A percentile compares a stretch with the other conserved stretches of the same genome.
phyloP scores from a whole-genome alignment of 768 basidiomycete species.

The Candolleomyces aberdarensis region DNA sequence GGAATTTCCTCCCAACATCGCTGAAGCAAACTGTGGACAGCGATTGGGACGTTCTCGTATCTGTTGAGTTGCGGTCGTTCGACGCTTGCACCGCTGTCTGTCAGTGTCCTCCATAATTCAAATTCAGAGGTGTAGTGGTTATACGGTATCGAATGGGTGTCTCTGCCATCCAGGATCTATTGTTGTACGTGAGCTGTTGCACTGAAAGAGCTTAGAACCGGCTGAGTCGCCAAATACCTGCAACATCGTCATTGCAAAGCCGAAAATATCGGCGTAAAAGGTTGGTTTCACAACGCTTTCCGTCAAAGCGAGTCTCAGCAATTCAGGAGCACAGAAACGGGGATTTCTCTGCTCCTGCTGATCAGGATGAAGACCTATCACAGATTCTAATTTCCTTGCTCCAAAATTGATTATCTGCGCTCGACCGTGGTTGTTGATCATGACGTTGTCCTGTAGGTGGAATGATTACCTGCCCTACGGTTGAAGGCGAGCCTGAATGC shows the following conservation, averaged over 20 bases:
- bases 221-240: background rate
- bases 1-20: background rate
- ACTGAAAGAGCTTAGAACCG: background rate
- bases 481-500: background rate
- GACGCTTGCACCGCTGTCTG: background rate
- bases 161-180: background rate
- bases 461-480: background rate
- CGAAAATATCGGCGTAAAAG: background rate
- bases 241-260: background rate
- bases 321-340: background rate
- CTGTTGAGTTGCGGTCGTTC: background rate
- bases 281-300: background rate
- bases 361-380: background rate
- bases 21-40: background rate
- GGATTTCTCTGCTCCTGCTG: background rate
- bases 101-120: background rate
- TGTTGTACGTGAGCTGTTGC: too few relatives aligned
- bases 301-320: background rate
- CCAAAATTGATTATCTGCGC: background rate
- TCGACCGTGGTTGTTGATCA: background rate
- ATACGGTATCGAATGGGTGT: background rate
- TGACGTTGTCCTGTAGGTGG: background rate
- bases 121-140: background rate
- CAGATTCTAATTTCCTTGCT: background rate
- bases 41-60: background rate